Evolutionary conservation across 306 rosid species (phyloP), one percentile per base, ranked within the genome.

Genomic region (Arachis hypogaea): DNA sequence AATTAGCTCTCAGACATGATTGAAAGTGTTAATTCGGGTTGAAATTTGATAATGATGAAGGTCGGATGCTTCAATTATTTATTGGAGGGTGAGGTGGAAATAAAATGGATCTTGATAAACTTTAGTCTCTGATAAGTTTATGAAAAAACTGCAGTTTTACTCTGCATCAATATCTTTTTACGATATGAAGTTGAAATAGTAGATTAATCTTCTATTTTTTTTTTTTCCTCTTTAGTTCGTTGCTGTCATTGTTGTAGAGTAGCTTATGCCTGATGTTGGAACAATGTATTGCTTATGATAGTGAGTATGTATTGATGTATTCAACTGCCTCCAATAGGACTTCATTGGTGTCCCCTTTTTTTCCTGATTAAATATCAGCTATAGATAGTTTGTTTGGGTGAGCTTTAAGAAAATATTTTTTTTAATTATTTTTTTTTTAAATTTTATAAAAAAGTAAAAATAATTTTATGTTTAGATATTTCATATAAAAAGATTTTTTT

Each of bases 251-350:
- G 9, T 36, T 50, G 16, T 14, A 50, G 73, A n/a, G 36, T 52
- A n/a, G 9, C 12, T 52, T 46, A 51, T 22, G 28, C 28, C 28
- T 22, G 28, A 22, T 50, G 29, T 36, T 51, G 60, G 44, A 40
- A 52, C 33, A 38, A 10, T 68, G 38, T 68, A 38, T 54, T 68
- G 49, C 49, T 5, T 68, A 6, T 51, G 46, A 51, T 50, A 60
- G 72, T n/a, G 16, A 4, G 67, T 61, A 47, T 40, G 1, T 14
- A 8, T 58, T 9, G 41, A 29, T 18, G 3, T 36, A 8, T n/a
- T 11, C 36, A 33, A 28, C 11, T 49, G 42, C 54, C 9, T 14
- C 6, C 43, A 40, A 45, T 63, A 52, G 22, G n/a, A 44, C 57
- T 7, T 12, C 59, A 7, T 5, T 59, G 57, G 14, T 14, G 28